phyloP scores from a whole-genome alignment of 371 early-diverging fungal genomes.

The Batrachochytrium dendrobatidis region DNA sequence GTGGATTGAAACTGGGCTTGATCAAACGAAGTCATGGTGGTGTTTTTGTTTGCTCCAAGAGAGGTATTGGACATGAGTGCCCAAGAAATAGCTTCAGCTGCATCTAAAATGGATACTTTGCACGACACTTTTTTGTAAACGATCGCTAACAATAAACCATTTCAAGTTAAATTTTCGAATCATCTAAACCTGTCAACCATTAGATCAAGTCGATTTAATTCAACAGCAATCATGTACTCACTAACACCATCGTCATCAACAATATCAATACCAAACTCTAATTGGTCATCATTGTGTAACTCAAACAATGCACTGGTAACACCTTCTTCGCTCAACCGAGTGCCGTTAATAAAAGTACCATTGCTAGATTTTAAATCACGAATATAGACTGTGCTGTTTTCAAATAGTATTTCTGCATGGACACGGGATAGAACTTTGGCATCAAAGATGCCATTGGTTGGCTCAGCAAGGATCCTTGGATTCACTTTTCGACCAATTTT shows the following conservation, averaged over 20 bases:
- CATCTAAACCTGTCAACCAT: not conserved
- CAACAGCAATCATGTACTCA: slow-evolving; percentile 4
- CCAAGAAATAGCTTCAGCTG: too few relatives aligned
- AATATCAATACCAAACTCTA: slow-evolving; percentile 86
- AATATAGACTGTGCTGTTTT: slow-evolving; percentile 31
- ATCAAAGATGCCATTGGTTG: slow-evolving; percentile 76
- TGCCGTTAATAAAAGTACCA: slow-evolving; percentile 81
- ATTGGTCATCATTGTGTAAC: slow-evolving; percentile 53
- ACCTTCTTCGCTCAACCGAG: slow-evolving; percentile 62
- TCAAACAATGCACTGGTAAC: slow-evolving; percentile 55
- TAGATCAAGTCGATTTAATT: not conserved
- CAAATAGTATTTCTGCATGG: slow-evolving; percentile 72
- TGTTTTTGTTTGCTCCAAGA: slow-evolving; percentile 8
- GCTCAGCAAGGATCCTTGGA: slow-evolving; percentile 54
- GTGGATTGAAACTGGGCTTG: slow-evolving; percentile 2
- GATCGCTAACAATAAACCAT: slow-evolving; percentile 39
- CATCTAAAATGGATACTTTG: too few relatives aligned
- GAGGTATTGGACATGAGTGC: too few relatives aligned
- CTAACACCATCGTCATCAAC: slow-evolving; percentile 46
- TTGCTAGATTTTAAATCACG: slow-evolving; percentile 77
- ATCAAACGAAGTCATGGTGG: slow-evolving; percentile 10
- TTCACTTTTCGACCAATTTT: slow-evolving; percentile 73
- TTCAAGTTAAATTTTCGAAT: not conserved
- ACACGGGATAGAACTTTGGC: slow-evolving; percentile 75
- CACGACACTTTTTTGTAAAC: slow-evolving; percentile 65